Evolutionary conservation across 1,284 basidiomycete genomes (phyloP).

Genomic region (Rhizoctonia solani): DNA sequence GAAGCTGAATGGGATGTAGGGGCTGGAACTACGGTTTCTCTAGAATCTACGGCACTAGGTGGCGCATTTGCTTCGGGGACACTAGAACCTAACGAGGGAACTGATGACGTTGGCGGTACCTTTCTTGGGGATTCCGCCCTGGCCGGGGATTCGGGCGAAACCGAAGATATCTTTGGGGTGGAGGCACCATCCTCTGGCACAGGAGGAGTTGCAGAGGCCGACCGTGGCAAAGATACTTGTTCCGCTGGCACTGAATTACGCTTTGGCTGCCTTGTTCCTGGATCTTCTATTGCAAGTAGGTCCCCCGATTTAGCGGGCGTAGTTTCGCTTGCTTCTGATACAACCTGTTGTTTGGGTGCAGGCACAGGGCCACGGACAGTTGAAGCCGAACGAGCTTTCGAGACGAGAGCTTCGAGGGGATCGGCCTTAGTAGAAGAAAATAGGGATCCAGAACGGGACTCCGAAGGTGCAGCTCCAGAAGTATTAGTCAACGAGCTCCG

Average conservation of each 20-base stretch:
- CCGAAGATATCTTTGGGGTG: slow-evolving; percentile 22
- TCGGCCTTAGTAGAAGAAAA: slow-evolving; percentile 22
- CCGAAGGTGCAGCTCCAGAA: not conserved
- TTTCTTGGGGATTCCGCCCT: not conserved
- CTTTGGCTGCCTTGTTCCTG: not conserved
- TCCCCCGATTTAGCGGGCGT: not conserved
- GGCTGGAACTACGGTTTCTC: slow-evolving; percentile 10
- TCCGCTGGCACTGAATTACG: not conserved
- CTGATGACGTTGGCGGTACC: not conserved
- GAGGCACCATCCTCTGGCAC: not conserved
- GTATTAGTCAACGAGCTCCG: slow-evolving; percentile 1
- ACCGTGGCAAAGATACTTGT: not conserved
- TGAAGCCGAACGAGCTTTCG: slow-evolving; percentile 23
- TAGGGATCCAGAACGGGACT: slow-evolving; percentile 1
- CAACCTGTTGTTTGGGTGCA: slow-evolving; percentile 1
- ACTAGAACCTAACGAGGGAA: slow-evolving; percentile 10
- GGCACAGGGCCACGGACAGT: slow-evolving; percentile 1
- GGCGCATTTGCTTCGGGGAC: slow-evolving; percentile 11
- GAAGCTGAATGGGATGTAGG: slow-evolving; percentile 26
- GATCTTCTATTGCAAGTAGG: not conserved
- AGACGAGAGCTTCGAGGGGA: slow-evolving; percentile 23
- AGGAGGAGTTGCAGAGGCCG: not conserved
- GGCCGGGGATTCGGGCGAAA: slow-evolving; percentile 1
- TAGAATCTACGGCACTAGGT: not conserved
- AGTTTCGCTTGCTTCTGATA: not conserved